Base-by-base conservation (phyloP, 305 asterid genomes). In the Solanum hybrid region DNA sequence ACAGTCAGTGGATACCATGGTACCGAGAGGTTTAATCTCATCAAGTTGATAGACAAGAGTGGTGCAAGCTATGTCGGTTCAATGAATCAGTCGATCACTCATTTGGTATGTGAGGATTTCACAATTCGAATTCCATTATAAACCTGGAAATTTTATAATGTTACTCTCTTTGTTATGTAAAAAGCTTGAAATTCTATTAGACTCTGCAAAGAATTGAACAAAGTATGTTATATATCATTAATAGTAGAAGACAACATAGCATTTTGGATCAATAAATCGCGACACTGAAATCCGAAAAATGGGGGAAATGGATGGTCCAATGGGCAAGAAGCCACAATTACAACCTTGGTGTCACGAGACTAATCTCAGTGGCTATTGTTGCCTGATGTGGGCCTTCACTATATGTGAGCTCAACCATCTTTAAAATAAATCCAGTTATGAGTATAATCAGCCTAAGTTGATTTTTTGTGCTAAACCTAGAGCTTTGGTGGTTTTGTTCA, bases 1-100 rank as follows among this genome's bases (percentile, higher is more conserved):
- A 93, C 98, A 38, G 98, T 95, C 34, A 95, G 95, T 88, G 97
- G 98, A 69, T 95, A 95, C 91, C 95, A 92, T 38, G 97, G 97
- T 45, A 14, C 92, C 75, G 95, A 94, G 93, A 92, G 96, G 89
- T 95, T 95, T 93, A 95, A 93, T 90, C 94, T 95, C 85, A 94
- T 95, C 91, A 94, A 78, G 90, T 82, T 95, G 92, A 89, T 95
- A 38, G 80, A 93, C 84, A 90, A 88, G 22, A 24, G 93, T n/a
- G 98, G 98, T 45, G 98, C 95, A 87, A 91, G 92, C 85, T 95
- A 93, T 82, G 93, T 95, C 14, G 98, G 98, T 34, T 90, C 88
- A 45, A 82, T 92, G 94, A 90, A 88, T 6, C 88, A 36, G 66
- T 90, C 93, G 8, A 88, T 79, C 29, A 92, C 93, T 27, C 94